Percentiles rank a stretch among this genome's conserved stretches.
Evolutionary conservation across 176 grass and related monocot species (phyloP).

Genomic region (Guadua angustifolia): DNA sequence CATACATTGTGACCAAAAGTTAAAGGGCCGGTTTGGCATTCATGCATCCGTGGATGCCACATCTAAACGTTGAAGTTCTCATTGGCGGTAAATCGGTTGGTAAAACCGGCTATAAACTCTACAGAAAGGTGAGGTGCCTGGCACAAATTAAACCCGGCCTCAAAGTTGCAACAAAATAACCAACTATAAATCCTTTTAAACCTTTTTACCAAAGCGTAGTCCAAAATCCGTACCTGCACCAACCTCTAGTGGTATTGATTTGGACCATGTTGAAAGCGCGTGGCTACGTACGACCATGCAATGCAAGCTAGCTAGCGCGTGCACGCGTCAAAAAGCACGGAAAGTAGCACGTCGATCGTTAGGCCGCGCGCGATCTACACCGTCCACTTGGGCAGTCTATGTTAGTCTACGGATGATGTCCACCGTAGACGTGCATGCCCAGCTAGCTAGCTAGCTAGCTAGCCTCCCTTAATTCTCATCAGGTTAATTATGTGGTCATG

Average conservation of each 20-base stretch:
- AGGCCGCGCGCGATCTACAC: constrained; percentile 22
- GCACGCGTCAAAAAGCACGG: constrained; percentile 45
- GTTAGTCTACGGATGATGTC: not conserved
- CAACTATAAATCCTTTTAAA: not conserved
- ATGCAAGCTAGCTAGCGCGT: not conserved
- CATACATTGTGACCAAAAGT: constrained; percentile 29
- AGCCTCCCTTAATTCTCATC: too few relatives aligned
- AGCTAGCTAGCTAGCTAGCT: too few relatives aligned
- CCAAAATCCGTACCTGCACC: constrained; percentile 31
- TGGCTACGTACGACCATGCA: not conserved
- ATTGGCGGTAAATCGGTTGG: constrained; percentile 34
- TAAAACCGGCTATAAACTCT: constrained; percentile 21
- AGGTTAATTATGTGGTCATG: too few relatives aligned
- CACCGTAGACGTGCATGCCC: too few relatives aligned
- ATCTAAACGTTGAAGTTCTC: constrained; percentile 5
- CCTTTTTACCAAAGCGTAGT: not conserved
- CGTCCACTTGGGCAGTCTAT: constrained; percentile 27
- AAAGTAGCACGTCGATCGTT: constrained; percentile 25
- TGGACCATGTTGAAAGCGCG: constrained; percentile 21
- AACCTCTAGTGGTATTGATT: constrained; percentile 32
- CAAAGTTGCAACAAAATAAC: constrained; percentile 39
- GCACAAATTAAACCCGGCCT: not conserved
- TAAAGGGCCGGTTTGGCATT: constrained; percentile 5
- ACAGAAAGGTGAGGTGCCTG: not conserved
- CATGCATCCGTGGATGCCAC: not conserved